Conservation (phyloP, 495 filamentous ascomycete genomes). For the Astrocystis sublimbata region DNA sequence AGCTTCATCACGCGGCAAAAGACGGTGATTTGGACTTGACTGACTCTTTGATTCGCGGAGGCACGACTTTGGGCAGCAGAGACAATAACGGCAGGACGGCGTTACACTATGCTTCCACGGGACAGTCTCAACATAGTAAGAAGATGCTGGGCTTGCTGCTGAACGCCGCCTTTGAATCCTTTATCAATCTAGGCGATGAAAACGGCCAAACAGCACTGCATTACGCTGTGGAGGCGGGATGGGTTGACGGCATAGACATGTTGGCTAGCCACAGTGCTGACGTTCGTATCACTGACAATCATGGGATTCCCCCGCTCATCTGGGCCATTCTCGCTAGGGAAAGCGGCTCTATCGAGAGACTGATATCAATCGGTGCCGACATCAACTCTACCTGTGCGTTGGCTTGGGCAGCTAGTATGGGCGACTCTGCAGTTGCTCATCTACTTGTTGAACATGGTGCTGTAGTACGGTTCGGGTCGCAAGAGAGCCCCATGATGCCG, state of each 20-base stretch:
- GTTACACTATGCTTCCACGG: conserved; percentile 10
- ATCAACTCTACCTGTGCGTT: conserved; percentile 31
- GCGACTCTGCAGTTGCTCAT: conserved; percentile 22
- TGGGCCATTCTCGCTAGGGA: conserved; percentile 16
- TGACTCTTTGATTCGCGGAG: conserved; percentile 27
- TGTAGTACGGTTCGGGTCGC: background rate
- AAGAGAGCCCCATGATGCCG: background rate
- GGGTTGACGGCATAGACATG: conserved; percentile 21
- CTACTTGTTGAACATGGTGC: conserved; percentile 15
- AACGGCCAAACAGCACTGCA: conserved; percentile 16
- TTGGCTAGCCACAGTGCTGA: conserved; percentile 21
- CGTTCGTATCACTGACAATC: background rate
- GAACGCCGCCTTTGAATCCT: background rate
- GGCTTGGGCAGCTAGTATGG: conserved; percentile 31
- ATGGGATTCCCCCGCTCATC: conserved; percentile 2
- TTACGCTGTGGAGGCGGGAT: conserved; percentile 33
- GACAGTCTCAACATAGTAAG: background rate
- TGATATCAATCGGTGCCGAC: conserved; percentile 24
- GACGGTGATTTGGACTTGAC: conserved; percentile 27
- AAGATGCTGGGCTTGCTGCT: background rate
- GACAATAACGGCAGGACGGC: conserved; percentile 33
- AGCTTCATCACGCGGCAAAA: conserved; percentile 35
- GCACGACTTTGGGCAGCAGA: conserved; percentile 25
- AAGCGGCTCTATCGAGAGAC: background rate
- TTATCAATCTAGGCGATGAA: background rate